These are phyloP conservation scores for Austroboletus niveus DNA, from an alignment of 1,284 basidiomycete species.

Conservation along the genomic window DNA sequence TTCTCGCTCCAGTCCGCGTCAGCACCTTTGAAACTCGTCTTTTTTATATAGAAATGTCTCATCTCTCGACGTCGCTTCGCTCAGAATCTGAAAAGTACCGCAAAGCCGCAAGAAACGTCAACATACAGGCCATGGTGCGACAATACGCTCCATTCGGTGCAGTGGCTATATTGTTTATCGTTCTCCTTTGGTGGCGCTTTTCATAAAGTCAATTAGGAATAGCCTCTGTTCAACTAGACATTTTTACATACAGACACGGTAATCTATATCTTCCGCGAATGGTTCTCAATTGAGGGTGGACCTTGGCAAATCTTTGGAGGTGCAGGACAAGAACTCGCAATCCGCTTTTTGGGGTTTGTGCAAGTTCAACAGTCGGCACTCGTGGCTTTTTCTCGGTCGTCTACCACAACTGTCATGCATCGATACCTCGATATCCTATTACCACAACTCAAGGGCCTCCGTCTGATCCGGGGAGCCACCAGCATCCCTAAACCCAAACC, in stretches of 20 bases:
- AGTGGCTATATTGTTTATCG: conserved; percentile 75
- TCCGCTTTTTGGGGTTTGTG: no score
- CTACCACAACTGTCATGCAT: neutral
- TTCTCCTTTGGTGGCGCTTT: conserved; percentile 93
- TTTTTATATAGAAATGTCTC: conserved; percentile 80
- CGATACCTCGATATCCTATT: neutral
- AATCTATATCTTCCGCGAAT: conserved; percentile 27
- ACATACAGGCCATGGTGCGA: conserved; percentile 88
- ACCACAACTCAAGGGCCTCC: neutral
- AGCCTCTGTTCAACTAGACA: conserved; percentile 14
- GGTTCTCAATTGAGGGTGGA: neutral
- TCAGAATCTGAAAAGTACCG: conserved; percentile 98
- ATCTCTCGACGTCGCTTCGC: conserved; percentile 94
- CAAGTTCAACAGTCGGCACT: no score
- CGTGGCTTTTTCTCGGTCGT: no score
- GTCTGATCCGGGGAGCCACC: neutral
- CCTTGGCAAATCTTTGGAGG: no score
- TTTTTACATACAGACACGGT: conserved; percentile 22
- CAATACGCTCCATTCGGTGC: conserved; percentile 94
- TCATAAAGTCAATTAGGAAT: conserved; percentile 36
- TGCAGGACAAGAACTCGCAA: no score
- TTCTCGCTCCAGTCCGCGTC: neutral
- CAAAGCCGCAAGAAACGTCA: conserved; percentile 94
- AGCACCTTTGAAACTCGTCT: conserved; percentile 3
- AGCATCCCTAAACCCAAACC: conserved; percentile 11